Base-by-base conservation (phyloP, 1,284 basidiomycete species). In the Tremellales sp. region DNA sequence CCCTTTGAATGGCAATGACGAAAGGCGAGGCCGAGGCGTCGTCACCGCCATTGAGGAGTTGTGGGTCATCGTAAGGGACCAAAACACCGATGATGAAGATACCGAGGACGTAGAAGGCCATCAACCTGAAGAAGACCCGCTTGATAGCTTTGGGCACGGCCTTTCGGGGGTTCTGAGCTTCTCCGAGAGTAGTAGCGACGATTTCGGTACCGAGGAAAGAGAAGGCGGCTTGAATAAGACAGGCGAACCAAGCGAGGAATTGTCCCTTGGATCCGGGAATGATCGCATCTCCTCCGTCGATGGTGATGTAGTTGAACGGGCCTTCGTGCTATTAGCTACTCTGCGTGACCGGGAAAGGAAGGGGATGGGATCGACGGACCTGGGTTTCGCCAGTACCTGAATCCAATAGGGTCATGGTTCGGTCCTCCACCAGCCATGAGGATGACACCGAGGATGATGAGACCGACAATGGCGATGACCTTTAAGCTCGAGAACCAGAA, bases 121-220 rank as follows among this genome's bases (percentile, higher is more conserved):
- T 51, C 55, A 89, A 83, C 60, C 87, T 82, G 75, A 81, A 88
- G 75, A 89, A 88, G 15, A 91, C 87, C 31, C 85, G 78, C 45
- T 81, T 80, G 54, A 90, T 85, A 7, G 89, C 89, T 64, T 83
- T 86, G 40, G 83, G 79, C 45, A 93, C 85, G 59, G 87, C 87
- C 37, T 82, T 81, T 45, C 85, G 80, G 1, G 88, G 87, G 65
- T 81, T 87, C 68, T 84, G 57, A 53, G 60, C 61, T 57, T 64
- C 63, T 65, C 82, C 69, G 53, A 85, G 76, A 7, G 74, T 72
- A n/a, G 87, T 82, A 6, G 85, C 85, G 44, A 90, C 84, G 52
- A 90, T 78, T 63, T 92, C 89, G 75, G 89, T 85, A 51, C 85
- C 87, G 64, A 87, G 82, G 78, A 85, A 87, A 2, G 86, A 87